These are phyloP conservation scores for Imleria badia DNA, from an alignment of 768 basidiomycete species.

Conservation along the genomic window DNA sequence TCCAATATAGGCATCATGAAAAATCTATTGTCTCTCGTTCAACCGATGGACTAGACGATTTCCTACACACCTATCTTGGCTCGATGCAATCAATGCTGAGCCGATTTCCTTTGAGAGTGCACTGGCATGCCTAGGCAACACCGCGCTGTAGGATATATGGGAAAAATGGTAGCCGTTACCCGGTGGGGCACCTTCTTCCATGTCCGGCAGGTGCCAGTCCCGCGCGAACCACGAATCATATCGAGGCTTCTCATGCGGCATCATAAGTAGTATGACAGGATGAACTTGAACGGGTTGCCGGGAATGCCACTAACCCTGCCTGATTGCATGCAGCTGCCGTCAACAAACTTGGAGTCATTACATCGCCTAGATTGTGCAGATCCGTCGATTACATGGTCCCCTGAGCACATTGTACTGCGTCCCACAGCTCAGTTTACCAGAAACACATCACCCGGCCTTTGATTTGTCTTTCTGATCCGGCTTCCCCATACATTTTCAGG, in stretches of 20 bases:
- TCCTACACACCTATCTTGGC: not conserved
- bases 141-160: not conserved
- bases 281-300: constrained; percentile 1
- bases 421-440: not conserved
- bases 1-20: constrained; percentile 5
- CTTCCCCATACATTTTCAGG: not conserved
- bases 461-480: not conserved
- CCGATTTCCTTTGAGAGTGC: no score
- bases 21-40: not conserved
- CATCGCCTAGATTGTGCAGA: constrained; percentile 20
- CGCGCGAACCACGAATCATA: constrained; percentile 19
- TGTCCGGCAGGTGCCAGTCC: constrained; percentile 15
- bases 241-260: constrained; percentile 9
- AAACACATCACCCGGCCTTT: not conserved
- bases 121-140: no score
- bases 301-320: constrained; percentile 12
- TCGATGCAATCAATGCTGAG: not conserved
- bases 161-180: constrained; percentile 19
- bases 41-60: not conserved
- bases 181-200: constrained; percentile 22
- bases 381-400: constrained; percentile 8
- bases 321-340: constrained; percentile 15
- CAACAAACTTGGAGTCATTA: constrained; percentile 1
- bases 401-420: not conserved
- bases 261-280: constrained; percentile 7